Percentiles rank a stretch among this genome's conserved stretches.
Conservation (phyloP, 164 flowering plant genomes). For the Aristolochia californica region DNA sequence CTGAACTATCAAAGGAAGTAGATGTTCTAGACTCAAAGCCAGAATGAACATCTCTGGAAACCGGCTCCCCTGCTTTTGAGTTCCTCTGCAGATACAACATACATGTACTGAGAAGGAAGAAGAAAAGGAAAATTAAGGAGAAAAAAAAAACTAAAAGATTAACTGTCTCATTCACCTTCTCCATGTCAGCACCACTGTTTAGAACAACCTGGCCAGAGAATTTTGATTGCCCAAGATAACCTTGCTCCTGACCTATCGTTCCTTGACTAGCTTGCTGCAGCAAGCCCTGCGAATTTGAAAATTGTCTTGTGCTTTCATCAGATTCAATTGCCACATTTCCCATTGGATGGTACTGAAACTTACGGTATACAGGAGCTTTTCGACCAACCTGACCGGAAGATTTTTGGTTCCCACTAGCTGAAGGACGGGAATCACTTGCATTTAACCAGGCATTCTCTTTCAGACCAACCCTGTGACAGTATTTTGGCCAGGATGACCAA, state of each 20-base stretch:
- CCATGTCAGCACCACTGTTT: conserved; percentile 25
- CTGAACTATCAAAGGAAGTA: conserved; percentile 29
- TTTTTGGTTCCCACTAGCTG: conserved; percentile 37
- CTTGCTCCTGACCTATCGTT: conserved; percentile 23
- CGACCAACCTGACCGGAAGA: conserved; percentile 25
- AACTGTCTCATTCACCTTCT: conserved; percentile 44
- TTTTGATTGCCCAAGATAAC: conserved; percentile 30
- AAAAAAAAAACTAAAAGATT: neutral
- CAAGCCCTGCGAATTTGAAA: conserved; percentile 19
- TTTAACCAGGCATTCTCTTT: conserved; percentile 27
- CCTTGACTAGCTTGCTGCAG: conserved; percentile 28
- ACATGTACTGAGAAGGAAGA: conserved; percentile 21
- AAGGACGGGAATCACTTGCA: conserved; percentile 19
- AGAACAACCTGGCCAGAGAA: conserved; percentile 22
- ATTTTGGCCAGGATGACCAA: conserved; percentile 20
- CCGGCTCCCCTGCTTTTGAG: conserved; percentile 21
- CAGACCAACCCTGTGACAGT: conserved; percentile 17
- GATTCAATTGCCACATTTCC: conserved; percentile 52
- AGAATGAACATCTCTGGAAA: conserved; percentile 22
- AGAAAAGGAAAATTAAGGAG: neutral
- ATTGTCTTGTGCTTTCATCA: conserved; percentile 29
- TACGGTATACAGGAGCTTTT: conserved; percentile 26
- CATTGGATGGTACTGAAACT: conserved; percentile 88
- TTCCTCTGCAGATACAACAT: conserved; percentile 31
- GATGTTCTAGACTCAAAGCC: conserved; percentile 21